A percentile compares a stretch with the other conserved stretches of the same genome.
phyloP scores from a whole-genome alignment of 2,329 filamentous ascomycete genomes.

The Cordyceps pruinosa region DNA sequence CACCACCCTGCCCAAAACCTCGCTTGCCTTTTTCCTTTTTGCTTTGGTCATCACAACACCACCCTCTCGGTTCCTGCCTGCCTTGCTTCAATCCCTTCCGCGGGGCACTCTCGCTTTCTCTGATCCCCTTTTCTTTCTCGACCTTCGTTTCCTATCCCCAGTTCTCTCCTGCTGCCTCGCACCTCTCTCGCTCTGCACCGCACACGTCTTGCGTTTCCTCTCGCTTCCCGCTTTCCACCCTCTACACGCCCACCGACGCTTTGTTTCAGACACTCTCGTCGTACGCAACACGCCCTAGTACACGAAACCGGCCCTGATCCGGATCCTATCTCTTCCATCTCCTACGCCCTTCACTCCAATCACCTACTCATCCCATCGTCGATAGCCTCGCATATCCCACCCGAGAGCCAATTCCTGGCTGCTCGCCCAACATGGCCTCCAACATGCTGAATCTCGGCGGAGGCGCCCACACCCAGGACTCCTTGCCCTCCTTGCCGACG shows the following conservation, averaged over 20 bases:
- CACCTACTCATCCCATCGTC: background rate
- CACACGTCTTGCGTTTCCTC: background rate
- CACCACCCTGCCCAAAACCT: conserved; percentile 1
- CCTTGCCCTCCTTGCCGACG: conserved; percentile 78
- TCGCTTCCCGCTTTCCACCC: no score
- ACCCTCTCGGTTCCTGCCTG: background rate
- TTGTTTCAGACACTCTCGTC: conserved; percentile 10
- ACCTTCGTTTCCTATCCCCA: conserved; percentile 1
- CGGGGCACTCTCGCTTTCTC: conserved; percentile 8
- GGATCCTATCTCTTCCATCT: background rate
- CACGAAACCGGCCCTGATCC: background rate
- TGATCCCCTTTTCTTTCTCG: conserved; percentile 2
- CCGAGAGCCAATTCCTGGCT: conserved; percentile 23
- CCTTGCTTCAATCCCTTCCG: conserved; percentile 7
- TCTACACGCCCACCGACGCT: background rate
- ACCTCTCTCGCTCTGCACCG: conserved; percentile 6
- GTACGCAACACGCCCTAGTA: conserved; percentile 4
- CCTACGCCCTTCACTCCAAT: background rate
- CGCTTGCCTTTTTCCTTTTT: conserved; percentile 1
- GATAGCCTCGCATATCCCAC: background rate
- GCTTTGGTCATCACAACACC: conserved; percentile 3
- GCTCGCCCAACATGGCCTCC: conserved; percentile 50
- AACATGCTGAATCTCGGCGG: conserved; percentile 47
- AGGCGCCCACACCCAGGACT: conserved; percentile 72
- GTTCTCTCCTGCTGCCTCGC: background rate